These are phyloP conservation scores for Rhodamnia rubescens DNA, from an alignment of 345 rosid genomes.

Conservation along the genomic window DNA sequence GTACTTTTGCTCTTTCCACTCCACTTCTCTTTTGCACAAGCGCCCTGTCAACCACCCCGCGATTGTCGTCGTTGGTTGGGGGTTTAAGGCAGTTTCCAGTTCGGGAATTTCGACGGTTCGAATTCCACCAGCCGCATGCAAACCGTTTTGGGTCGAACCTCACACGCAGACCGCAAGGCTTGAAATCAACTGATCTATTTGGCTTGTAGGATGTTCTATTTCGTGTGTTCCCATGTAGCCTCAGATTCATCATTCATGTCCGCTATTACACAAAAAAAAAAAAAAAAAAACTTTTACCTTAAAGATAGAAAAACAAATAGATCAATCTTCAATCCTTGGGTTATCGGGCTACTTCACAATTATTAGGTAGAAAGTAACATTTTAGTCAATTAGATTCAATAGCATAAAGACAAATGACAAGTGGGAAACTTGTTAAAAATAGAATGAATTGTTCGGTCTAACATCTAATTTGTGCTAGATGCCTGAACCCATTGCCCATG, in stretches of 20 bases:
- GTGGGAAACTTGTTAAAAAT: not conserved
- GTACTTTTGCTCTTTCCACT: not conserved
- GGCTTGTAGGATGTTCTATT: no score
- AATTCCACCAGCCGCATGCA: not conserved
- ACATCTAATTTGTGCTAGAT: not conserved
- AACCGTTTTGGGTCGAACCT: fast-evolving
- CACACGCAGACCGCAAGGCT: no score
- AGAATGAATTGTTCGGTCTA: not conserved
- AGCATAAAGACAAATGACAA: not conserved
- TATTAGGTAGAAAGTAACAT: not conserved
- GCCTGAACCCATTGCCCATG: not conserved
- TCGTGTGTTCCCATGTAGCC: no score
- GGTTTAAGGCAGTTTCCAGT: not conserved
- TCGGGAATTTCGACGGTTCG: not conserved
- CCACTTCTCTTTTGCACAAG: not conserved
- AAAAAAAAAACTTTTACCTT: not conserved
- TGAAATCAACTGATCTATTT: no score
- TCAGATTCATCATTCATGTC: not conserved
- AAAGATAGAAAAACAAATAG: not conserved
- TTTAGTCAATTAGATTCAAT: not conserved
- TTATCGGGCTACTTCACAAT: not conserved
- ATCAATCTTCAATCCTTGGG: not conserved
- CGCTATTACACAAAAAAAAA: not conserved
- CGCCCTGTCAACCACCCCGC: not conserved
- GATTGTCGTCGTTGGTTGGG: not conserved